Base-by-base conservation (phyloP, 1,139 yeast species). In the Sugiyamaella pinicola region DNA sequence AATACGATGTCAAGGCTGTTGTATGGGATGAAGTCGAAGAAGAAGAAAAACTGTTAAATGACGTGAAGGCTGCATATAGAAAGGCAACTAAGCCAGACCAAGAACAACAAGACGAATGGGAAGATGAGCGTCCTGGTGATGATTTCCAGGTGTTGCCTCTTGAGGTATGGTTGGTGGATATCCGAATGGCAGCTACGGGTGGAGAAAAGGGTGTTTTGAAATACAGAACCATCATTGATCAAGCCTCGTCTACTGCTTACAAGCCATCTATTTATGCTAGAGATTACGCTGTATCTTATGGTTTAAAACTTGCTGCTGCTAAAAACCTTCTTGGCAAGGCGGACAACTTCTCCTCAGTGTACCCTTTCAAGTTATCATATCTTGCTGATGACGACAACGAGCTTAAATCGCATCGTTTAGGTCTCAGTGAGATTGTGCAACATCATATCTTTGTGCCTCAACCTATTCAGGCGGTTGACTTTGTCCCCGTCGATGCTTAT, bases 1-100 rank as follows among this genome's bases (percentile, higher is more conserved):
- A 93, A 73, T 81, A 85, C 66, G 97, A 90, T 62, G 86, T 85
- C 71, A 89, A 90, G 72, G 97, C 96, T 65, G 95, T 90, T 49
- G 87, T 80, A 33, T 93, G 99, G 98, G 82, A 84, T 52, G 93
- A 86, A 69, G 78, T 84, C 42, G 87, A 85, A 68, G 95, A 87
- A 72, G 96, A 87, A 71, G 78, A 77, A 51, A 69, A 70, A 40
- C 73, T 84, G 57, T 73, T 86, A 58, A 72, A 55, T 5, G 58
- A 56, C 46, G 57, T 57, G 46, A 39, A 52, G 43, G 53, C 58
- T 43, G 55, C 47, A 24, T 33, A 47, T 28, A 59, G 56, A 18
- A 29, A 24, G 24, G 40, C 37, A 7, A 18, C 41, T n/a, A 26
- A 41, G 21, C 33, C 42, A 7, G n/a, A 26, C 9, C 31, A 28